Conservation (phyloP, 495 filamentous ascomycete species). For the Daldinia grandis region DNA sequence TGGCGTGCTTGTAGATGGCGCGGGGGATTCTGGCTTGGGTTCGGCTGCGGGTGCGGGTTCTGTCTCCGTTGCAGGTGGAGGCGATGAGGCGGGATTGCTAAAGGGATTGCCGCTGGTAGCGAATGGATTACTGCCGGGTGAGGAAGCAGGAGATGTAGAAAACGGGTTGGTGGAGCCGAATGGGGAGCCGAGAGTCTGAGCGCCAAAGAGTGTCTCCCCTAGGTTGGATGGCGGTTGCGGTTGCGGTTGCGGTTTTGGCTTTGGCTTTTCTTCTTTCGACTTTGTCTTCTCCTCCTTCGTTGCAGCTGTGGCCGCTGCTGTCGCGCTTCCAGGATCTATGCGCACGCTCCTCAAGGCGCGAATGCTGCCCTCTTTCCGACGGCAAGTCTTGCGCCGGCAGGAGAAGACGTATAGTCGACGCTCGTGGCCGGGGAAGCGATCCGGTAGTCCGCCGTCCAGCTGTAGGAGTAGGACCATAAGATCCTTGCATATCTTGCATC, state of each 20-base stretch:
- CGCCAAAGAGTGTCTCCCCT: conserved; percentile 66
- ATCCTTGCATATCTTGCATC: conserved; percentile 88
- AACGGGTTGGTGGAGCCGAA: conserved; percentile 50
- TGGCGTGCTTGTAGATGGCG: conserved; percentile 41
- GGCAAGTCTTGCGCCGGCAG: conserved; percentile 81
- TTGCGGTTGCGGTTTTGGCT: conserved; percentile 45
- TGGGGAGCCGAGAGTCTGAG: conserved; percentile 51
- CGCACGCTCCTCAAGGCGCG: conserved; percentile 73
- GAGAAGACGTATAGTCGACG: conserved; percentile 84
- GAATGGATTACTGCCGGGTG: conserved; percentile 42
- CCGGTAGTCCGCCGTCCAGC: conserved; percentile 88
- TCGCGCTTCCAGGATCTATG: conserved; percentile 45
- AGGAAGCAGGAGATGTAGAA: conserved; percentile 27
- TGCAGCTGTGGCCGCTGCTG: conserved; percentile 31
- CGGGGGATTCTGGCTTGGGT: conserved; percentile 25
- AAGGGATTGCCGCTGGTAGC: conserved; percentile 43
- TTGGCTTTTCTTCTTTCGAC: conserved; percentile 44
- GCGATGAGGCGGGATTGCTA: conserved; percentile 24
- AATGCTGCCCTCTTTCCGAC: conserved; percentile 82
- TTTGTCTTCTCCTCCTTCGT: conserved; percentile 51
- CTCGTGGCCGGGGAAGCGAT: conserved; percentile 84
- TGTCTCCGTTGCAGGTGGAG: conserved; percentile 40
- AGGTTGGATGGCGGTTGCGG: conserved; percentile 54
- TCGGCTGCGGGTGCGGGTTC: conserved; percentile 16
- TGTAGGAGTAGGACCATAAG: conserved; percentile 87